Base-by-base conservation (phyloP, 2,329 filamentous ascomycete genomes). In the Clonostachys byssicola region DNA sequence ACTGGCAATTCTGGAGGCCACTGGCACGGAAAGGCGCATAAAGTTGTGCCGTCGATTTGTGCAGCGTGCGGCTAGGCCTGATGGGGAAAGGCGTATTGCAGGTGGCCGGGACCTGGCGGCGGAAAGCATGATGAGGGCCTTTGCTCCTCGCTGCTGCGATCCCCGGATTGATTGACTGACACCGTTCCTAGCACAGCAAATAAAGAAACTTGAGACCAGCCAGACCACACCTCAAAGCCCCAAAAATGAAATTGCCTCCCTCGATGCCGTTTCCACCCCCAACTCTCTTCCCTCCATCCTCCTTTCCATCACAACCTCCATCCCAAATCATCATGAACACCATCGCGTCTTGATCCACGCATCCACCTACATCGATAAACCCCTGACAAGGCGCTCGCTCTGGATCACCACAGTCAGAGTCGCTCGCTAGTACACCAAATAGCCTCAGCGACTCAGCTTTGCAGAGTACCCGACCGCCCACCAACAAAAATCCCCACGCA, bases 131-230 rank as follows among this genome's bases (percentile, higher is more conserved):
- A 30, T 30, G 23, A 30, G 23, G 40, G 40, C 16, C 16, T 14
- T 39, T 35, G 40, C 45, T 34, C 42, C 42, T 40, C 44, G 44
- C 36, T n/a, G 40, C 38, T 40, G 35, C 44, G 35, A 43, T 42
- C 42, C 17, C 23, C 46, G 40, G 44, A n/a, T 18, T 38, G 12
- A 18, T 13, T n/a, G 30, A 17, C 36, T 30, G 34, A 39, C n/a
- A 36, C 30, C 34, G 20, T 43, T 35, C 18, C 46, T 42, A 47
- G 40, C 45, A 42, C 45, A 43, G 18, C 17, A 43, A 18, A 23
- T 30, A 18, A 33, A n/a, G 17, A 23, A 33, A 18, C 18, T 30
- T 34, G n/a, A 18, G 18, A 43, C 42, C 42, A 43, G 18, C 42
- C 23, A 30, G 42, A 30, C 42, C 42, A 18, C 42, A 43, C 23